A percentile compares a stretch with the other conserved stretches of the same genome.
phyloP scores from a whole-genome alignment of 2,329 filamentous ascomycete species.

The Thielaviopsis populi region DNA sequence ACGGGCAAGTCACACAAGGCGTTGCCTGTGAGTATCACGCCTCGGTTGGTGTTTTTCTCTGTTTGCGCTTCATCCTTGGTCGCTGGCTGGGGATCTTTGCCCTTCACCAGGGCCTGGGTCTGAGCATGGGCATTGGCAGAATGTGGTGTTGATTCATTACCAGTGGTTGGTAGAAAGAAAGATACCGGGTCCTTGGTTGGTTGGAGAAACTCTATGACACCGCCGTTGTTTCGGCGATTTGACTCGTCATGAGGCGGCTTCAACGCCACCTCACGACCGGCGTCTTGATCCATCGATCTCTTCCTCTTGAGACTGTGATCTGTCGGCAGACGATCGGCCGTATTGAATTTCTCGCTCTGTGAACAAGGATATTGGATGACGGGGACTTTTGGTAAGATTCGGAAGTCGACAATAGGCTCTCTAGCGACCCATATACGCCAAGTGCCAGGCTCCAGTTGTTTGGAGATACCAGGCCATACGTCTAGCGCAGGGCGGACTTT shows the following conservation, averaged over 20 bases:
- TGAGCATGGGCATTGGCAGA: not conserved
- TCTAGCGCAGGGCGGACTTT: not conserved
- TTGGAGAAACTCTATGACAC: not conserved
- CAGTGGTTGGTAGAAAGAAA: not conserved
- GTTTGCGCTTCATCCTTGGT: not conserved
- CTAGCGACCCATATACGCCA: not conserved
- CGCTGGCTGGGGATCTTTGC: not conserved
- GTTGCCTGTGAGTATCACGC: not conserved
- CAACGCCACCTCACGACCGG: not conserved
- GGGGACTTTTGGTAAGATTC: not conserved
- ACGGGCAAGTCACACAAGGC: not conserved
- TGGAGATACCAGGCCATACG: not conserved
- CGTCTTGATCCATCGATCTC: not conserved
- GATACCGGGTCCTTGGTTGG: not conserved
- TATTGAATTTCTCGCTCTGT: not conserved
- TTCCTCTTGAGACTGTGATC: not conserved
- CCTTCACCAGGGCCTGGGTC: not conserved
- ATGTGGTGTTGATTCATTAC: not conserved
- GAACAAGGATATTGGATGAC: not conserved
- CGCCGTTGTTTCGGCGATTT: not conserved
- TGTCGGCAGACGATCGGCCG: not conserved
- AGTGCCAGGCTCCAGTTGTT: not conserved
- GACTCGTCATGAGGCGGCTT: not conserved
- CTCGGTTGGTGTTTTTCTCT: not conserved
- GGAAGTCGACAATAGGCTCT: not conserved